A percentile compares a stretch with the other conserved stretches of the same genome.
Conservation (phyloP, 2,329 filamentous ascomycete genomes). For the Aspergillus brasiliensis region DNA sequence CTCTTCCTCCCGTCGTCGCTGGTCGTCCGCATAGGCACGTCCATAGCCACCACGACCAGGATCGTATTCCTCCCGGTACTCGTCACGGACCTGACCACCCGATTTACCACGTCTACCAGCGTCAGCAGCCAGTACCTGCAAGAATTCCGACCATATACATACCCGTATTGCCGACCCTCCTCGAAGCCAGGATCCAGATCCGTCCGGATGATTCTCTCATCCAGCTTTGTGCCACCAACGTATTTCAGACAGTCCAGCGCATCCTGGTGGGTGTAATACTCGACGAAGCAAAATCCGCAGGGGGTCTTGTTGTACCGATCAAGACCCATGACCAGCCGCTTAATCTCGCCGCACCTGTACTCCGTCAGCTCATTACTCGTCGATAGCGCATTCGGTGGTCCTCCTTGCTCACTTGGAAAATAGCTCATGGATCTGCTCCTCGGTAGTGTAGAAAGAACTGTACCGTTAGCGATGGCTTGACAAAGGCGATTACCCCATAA, state of each 20-base stretch:
- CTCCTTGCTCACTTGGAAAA: slow-evolving; percentile 70
- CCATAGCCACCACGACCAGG: slow-evolving; percentile 90
- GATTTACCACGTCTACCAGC: slow-evolving; percentile 75
- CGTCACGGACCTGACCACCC: slow-evolving; percentile 93
- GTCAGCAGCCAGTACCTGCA: background rate
- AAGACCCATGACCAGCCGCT: slow-evolving; percentile 95
- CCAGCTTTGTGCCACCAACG: slow-evolving; percentile 94
- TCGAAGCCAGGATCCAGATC: slow-evolving; percentile 95
- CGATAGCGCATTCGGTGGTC: background rate
- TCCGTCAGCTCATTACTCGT: slow-evolving; percentile 10
- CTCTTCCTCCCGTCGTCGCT: slow-evolving; percentile 58
- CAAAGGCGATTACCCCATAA: slow-evolving; percentile 15
- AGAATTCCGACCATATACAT: slow-evolving; percentile 24
- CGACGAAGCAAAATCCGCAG: slow-evolving; percentile 98
- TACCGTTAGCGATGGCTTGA: slow-evolving; percentile 10
- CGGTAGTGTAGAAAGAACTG: slow-evolving; percentile 95
- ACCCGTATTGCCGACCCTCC: slow-evolving; percentile 92
- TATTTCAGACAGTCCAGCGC: slow-evolving; percentile 99
- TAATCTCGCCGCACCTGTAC: slow-evolving; percentile 82
- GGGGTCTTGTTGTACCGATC: slow-evolving; percentile 97
- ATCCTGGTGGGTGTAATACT: slow-evolving; percentile 98
- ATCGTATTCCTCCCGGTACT: slow-evolving; percentile 96
- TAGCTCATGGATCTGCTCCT: slow-evolving; percentile 97
- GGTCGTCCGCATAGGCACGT: slow-evolving; percentile 70
- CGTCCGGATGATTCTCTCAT: slow-evolving; percentile 93